Conservation (phyloP, 768 basidiomycete genomes). For the Boletus reticulatus region DNA sequence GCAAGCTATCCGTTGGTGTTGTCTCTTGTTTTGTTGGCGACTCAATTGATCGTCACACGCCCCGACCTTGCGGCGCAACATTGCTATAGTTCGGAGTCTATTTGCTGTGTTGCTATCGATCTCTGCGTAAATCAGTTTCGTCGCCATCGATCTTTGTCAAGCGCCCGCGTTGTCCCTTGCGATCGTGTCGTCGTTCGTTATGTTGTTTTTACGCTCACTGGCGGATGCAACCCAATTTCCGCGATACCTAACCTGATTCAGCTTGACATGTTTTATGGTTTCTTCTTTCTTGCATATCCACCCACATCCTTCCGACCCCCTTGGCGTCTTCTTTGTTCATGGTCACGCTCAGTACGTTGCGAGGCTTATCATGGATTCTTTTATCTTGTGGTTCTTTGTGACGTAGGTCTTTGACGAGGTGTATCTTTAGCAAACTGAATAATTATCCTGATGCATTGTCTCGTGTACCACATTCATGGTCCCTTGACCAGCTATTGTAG, state of each 20-base stretch:
- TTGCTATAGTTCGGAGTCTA: conserved; percentile 14
- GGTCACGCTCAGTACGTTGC: conserved; percentile 2
- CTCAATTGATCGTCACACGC: neutral
- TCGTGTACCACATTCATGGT: too few species aligned
- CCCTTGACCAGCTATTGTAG: too few species aligned
- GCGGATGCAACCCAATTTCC: conserved; percentile 2
- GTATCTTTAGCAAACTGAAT: conserved; percentile 25
- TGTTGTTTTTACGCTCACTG: conserved; percentile 12
- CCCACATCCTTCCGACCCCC: neutral
- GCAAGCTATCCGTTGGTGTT: conserved; percentile 5
- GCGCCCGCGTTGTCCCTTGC: conserved; percentile 13
- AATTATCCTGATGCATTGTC: conserved; percentile 2
- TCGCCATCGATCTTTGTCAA: conserved; percentile 17
- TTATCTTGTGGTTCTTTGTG: conserved; percentile 11
- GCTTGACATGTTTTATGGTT: conserved; percentile 6
- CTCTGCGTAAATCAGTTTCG: conserved; percentile 15
- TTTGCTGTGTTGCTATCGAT: conserved; percentile 27
- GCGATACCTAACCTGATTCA: conserved; percentile 17
- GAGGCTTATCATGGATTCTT: conserved; percentile 10
- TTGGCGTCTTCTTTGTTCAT: neutral
- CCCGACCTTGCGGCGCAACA: conserved; percentile 14
- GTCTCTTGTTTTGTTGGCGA: conserved; percentile 23
- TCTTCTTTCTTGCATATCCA: conserved; percentile 25
- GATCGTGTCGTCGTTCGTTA: conserved; percentile 10
- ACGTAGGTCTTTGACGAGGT: conserved; percentile 20